phyloP scores from a whole-genome alignment of 2,329 filamentous ascomycete species.

The Ilyonectria robusta region DNA sequence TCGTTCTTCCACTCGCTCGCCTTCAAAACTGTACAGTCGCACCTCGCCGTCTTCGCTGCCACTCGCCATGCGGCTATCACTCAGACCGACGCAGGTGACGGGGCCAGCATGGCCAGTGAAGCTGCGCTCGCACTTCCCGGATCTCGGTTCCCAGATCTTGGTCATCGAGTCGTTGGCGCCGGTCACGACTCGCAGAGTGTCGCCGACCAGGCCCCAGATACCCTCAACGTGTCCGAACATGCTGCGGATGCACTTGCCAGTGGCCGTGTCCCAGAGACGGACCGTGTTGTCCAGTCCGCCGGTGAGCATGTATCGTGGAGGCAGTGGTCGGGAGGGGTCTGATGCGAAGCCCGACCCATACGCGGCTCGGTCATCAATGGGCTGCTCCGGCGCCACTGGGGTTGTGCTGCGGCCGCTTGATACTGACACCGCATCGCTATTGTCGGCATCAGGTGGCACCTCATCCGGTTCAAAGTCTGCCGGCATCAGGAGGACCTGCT shows the following conservation, averaged over 20 bases:
- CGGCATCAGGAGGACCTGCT: conserved; percentile 89
- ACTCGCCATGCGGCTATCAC: conserved; percentile 89
- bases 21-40: conserved; percentile 83
- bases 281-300: conserved; percentile 93
- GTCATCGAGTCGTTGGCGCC: conserved; percentile 95
- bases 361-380: conserved; percentile 63
- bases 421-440: conserved; percentile 68
- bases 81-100: conserved; percentile 92
- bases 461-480: conserved; percentile 92
- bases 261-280: conserved; percentile 90
- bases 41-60: conserved; percentile 96
- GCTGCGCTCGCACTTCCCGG: conserved; percentile 91
- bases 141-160: conserved; percentile 92
- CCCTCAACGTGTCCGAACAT: conserved; percentile 98
- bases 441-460: conserved; percentile 57
- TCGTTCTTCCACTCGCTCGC: conserved; percentile 62
- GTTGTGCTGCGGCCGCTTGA: conserved; percentile 63
- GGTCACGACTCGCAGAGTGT: conserved; percentile 88
- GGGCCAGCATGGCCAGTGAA: conserved; percentile 92
- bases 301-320: conserved; percentile 92
- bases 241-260: conserved; percentile 86
- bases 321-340: conserved; percentile 75
- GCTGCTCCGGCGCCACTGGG: conserved; percentile 51
- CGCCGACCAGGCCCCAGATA: conserved; percentile 92
- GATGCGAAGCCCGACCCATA: conserved; percentile 76